A percentile compares a stretch with the other conserved stretches of the same genome.
Evolutionary conservation across 176 grass and related monocot genomes (phyloP).

Genomic region (Ensete glaucum): DNA sequence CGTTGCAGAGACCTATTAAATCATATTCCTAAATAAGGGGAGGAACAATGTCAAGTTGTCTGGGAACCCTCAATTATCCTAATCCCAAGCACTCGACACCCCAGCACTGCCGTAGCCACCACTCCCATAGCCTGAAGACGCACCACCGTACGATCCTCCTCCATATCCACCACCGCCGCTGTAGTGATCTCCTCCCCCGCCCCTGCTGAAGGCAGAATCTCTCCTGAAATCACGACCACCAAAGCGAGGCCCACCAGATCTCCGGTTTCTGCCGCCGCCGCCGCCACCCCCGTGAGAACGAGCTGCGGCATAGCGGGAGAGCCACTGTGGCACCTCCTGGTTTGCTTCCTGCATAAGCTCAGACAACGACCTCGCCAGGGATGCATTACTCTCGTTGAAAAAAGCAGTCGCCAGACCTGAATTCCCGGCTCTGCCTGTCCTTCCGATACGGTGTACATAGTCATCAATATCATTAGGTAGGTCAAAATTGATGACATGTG

Average conservation of each 20-base stretch:
- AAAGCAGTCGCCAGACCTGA: conserved; percentile 7
- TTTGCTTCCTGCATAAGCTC: conserved; percentile 16
- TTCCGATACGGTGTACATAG: conserved; percentile 15
- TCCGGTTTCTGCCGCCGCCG: not conserved
- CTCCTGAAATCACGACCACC: conserved; percentile 10
- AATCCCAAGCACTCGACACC: conserved; percentile 12
- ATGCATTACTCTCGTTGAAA: conserved; percentile 12
- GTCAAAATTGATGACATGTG: conserved; percentile 15
- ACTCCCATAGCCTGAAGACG: not conserved
- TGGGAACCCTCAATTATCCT: not conserved
- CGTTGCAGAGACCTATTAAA: not conserved
- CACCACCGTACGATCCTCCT: not conserved
- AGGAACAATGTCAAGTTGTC: not conserved
- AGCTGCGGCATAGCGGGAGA: conserved; percentile 4
- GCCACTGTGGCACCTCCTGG: conserved; percentile 12
- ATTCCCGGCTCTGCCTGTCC: conserved; percentile 7
- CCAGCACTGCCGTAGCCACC: conserved; percentile 3
- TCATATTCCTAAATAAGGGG: not conserved
- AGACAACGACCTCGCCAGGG: conserved; percentile 2
- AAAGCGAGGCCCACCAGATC: conserved; percentile 6
- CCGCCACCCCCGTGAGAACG: conserved; percentile 4
- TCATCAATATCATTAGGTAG: conserved; percentile 16
- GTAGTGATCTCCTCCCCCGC: conserved; percentile 5
- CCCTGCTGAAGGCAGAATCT: not conserved
- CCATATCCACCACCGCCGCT: not conserved